Conservation (phyloP, 495 filamentous ascomycete genomes). For the Tuber umbilicatum region DNA sequence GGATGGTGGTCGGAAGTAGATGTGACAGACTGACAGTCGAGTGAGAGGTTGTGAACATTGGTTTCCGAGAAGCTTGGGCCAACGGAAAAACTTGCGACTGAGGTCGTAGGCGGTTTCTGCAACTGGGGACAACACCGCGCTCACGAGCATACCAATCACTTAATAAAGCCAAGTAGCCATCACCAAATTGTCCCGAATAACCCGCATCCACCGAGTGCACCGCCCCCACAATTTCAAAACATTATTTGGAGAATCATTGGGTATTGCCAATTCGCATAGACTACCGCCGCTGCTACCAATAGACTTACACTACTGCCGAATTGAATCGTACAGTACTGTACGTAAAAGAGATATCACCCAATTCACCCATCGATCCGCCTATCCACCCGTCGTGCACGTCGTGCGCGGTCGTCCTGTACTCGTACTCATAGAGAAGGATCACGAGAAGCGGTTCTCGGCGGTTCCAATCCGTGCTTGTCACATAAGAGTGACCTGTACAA, state of each 20-base stretch:
- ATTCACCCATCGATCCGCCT: background rate
- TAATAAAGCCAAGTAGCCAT: background rate
- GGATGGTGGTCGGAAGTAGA: background rate
- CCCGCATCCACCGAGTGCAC: background rate
- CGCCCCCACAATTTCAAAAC: background rate
- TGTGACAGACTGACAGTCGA: background rate
- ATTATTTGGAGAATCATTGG: background rate
- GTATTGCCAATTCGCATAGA: background rate
- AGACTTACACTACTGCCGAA: background rate
- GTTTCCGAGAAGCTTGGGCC: background rate
- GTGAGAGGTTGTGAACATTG: background rate
- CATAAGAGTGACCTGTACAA: constrained; percentile 11
- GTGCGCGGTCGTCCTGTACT: background rate
- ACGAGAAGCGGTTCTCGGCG: background rate
- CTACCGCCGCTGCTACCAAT: background rate
- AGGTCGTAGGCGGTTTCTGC: background rate
- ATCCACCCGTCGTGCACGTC: background rate
- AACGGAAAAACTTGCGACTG: background rate
- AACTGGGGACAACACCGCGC: background rate
- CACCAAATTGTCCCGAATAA: background rate
- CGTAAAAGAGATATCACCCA: constrained; percentile 12
- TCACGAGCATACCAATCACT: background rate
- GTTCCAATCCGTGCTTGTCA: background rate
- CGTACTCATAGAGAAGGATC: background rate
- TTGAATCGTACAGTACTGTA: background rate